Evolutionary conservation across 371 early-diverging fungal genomes (phyloP).

Genomic region (Lichtheimia ornata): DNA sequence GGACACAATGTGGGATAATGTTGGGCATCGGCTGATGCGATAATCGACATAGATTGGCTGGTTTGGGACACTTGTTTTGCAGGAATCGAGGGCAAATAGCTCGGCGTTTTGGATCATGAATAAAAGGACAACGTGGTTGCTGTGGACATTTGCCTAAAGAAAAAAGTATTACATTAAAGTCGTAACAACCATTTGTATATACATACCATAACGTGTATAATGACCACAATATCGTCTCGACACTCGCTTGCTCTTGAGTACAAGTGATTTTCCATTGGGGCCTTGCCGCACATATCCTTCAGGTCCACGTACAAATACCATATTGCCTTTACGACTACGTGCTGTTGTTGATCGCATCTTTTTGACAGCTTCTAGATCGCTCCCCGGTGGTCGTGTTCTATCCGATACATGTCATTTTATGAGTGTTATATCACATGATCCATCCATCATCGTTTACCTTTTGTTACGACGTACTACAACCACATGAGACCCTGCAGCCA

Average conservation of each 20-base stretch:
- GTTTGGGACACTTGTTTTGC: conserved; percentile 41
- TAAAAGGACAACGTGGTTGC: conserved; percentile 34
- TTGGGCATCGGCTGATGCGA: conserved; percentile 53
- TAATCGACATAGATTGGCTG: conserved; percentile 37
- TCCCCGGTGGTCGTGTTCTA: not conserved
- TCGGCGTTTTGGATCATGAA: conserved; percentile 51
- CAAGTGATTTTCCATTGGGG: conserved; percentile 29
- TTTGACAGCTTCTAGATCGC: conserved; percentile 5
- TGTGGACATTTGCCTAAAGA: conserved; percentile 41
- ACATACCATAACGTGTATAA: conserved; percentile 46
- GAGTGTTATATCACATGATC: too few species aligned
- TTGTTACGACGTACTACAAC: conserved; percentile 13
- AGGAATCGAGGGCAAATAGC: conserved; percentile 60
- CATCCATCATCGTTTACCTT: conserved; percentile 5
- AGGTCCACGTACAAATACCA: conserved; percentile 32
- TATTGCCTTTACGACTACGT: conserved; percentile 47
- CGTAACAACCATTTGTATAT: not conserved
- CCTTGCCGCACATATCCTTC: conserved; percentile 50
- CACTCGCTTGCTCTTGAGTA: conserved; percentile 21
- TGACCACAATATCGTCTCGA: conserved; percentile 31
- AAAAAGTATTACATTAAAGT: not conserved
- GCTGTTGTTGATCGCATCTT: conserved; percentile 2
- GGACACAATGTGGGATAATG: conserved; percentile 55
- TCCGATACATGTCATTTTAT: too few species aligned
- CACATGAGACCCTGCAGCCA: conserved; percentile 19